A percentile compares a stretch with the other conserved stretches of the same genome.
Conservation (phyloP, 1,284 basidiomycete genomes). For the Leccinum solheimii region DNA sequence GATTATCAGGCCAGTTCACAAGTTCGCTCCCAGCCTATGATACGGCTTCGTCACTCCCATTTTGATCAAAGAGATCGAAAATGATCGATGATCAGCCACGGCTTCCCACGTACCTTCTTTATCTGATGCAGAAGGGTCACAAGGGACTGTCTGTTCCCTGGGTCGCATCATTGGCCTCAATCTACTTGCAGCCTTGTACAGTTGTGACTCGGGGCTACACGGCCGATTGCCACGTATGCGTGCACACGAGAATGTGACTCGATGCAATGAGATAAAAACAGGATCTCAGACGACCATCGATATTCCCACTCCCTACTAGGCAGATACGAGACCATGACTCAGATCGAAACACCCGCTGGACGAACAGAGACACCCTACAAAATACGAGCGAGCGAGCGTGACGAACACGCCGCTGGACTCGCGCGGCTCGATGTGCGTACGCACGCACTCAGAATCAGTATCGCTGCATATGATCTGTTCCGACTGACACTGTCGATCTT, state of each 20-base stretch:
- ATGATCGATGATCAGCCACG: not conserved
- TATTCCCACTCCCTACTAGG: not conserved
- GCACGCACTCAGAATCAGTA: not conserved
- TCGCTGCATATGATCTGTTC: not conserved
- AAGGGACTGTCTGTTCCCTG: not conserved
- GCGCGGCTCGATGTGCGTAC: conserved; percentile 26
- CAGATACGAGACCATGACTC: conserved; percentile 8
- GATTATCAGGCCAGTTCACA: not conserved
- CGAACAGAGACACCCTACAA: conserved; percentile 4
- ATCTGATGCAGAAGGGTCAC: not conserved
- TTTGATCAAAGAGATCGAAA: not conserved
- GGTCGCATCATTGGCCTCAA: not conserved
- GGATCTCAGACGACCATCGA: not conserved
- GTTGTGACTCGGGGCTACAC: not conserved
- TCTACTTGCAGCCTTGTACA: not conserved
- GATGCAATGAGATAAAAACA: not conserved
- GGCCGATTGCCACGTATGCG: not conserved
- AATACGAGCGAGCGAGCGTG: not conserved
- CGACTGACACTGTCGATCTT: not conserved
- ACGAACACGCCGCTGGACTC: not conserved
- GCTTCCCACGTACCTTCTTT: not conserved
- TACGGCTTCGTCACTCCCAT: not conserved
- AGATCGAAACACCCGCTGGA: not conserved
- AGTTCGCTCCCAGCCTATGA: not conserved
- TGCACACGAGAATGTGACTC: not conserved